A percentile compares a stretch with the other conserved stretches of the same genome.
These are phyloP conservation scores for Colletotrichum chlorophyti DNA, from an alignment of 2,329 filamentous ascomycete species.

Conservation along the genomic window DNA sequence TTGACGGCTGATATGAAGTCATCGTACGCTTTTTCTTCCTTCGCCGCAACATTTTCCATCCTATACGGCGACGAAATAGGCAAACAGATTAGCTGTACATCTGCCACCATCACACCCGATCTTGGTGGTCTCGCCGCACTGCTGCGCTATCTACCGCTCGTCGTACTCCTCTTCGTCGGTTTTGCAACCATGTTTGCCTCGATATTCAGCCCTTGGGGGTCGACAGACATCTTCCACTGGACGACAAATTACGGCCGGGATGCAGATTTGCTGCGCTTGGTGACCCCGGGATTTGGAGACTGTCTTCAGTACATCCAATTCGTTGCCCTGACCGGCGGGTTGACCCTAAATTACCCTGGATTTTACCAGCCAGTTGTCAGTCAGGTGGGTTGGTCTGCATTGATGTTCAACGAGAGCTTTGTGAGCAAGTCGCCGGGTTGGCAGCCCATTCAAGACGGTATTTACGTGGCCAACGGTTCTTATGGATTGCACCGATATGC, in stretches of 20 bases:
- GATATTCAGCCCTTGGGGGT: constrained; percentile 93
- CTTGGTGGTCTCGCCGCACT: constrained; percentile 75
- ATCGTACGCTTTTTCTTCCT: constrained; percentile 86
- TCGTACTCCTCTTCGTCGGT: constrained; percentile 80
- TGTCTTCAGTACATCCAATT: constrained; percentile 98
- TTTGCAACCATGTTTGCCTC: constrained; percentile 83
- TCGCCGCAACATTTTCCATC: constrained; percentile 76
- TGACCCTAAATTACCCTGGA: constrained; percentile 89
- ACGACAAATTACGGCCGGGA: constrained; percentile 98
- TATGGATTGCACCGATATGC: constrained; percentile 83
- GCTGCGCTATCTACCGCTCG: constrained; percentile 77
- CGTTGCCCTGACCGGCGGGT: constrained; percentile 82
- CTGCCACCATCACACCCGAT: constrained; percentile 82
- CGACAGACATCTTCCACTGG: constrained; percentile 89
- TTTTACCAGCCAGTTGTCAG: constrained; percentile 93
- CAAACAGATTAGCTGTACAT: constrained; percentile 79
- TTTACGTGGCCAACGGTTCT: constrained; percentile 81
- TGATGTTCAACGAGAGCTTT: constrained; percentile 94
- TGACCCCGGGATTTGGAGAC: constrained; percentile 95
- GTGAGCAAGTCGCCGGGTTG: constrained; percentile 72
- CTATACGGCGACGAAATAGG: constrained; percentile 73
- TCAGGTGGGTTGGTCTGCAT: constrained; percentile 83
- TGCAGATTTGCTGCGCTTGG: constrained; percentile 85
- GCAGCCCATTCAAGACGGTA: constrained; percentile 76
- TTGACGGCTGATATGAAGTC: constrained; percentile 78